phyloP scores from a whole-genome alignment of 306 rosid species.

The Cucurbita moschata region DNA sequence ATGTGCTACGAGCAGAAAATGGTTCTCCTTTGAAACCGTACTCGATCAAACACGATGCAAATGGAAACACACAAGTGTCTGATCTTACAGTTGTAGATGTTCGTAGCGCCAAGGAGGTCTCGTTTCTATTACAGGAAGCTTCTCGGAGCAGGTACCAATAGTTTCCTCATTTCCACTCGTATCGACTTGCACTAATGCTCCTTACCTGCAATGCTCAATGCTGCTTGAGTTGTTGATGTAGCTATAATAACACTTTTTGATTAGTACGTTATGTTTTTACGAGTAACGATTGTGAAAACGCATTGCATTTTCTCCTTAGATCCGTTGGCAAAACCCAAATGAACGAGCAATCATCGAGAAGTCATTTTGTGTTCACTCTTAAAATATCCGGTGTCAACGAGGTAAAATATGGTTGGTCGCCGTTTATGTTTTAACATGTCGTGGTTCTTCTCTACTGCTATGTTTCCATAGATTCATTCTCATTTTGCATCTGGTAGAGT shows the following conservation, averaged over 20 bases:
- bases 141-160: constrained; percentile 66
- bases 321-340: constrained; percentile 96
- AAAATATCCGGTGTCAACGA: constrained; percentile 79
- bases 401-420: constrained; percentile 23
- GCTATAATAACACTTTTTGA: background rate
- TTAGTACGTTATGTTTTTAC: background rate
- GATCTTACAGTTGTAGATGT: constrained; percentile 92
- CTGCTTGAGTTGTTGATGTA: background rate
- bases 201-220: background rate
- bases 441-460: background rate
- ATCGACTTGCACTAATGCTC: background rate
- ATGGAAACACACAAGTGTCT: constrained; percentile 63
- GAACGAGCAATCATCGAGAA: constrained; percentile 95
- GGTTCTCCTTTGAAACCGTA: constrained; percentile 67
- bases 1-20: constrained; percentile 33
- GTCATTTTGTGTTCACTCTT: constrained; percentile 94
- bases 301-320: constrained; percentile 23
- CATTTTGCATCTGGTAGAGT: constrained; percentile 29
- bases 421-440: background rate
- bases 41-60: constrained; percentile 79
- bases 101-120: constrained; percentile 72
- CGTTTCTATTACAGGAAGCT: constrained; percentile 73
- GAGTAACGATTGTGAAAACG: background rate
- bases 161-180: background rate
- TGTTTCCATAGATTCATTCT: background rate